These are phyloP conservation scores for Fomitiporia mediterranea DNA, from an alignment of 1,284 basidiomycete genomes.

Conservation along the genomic window DNA sequence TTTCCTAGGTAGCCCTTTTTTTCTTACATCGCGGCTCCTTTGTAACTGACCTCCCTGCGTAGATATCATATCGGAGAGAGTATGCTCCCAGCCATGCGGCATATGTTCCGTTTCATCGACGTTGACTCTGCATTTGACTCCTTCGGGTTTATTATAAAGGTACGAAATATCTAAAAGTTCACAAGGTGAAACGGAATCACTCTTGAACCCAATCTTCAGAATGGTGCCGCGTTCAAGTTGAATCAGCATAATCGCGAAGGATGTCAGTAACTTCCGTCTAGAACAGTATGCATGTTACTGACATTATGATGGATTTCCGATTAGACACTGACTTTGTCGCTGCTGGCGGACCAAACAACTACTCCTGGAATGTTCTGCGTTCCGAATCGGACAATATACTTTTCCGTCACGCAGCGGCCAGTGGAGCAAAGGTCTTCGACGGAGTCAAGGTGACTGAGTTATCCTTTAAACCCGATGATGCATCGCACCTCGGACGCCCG, in stretches of 20 bases:
- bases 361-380: slow-evolving; percentile 62
- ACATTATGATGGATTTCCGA: slow-evolving; percentile 38
- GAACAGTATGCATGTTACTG: slow-evolving; percentile 42
- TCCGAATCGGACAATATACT: slow-evolving; percentile 61
- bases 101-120: slow-evolving; percentile 54
- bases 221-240: slow-evolving; percentile 52
- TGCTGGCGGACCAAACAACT: slow-evolving; percentile 49
- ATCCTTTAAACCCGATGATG: slow-evolving; percentile 29
- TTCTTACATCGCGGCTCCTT: not conserved
- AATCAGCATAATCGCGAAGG: slow-evolving; percentile 47
- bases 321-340: slow-evolving; percentile 62
- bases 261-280: slow-evolving; percentile 36
- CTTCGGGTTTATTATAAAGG: slow-evolving; percentile 54
- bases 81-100: slow-evolving; percentile 55
- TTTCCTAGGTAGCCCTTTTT: slow-evolving; percentile 50
- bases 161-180: slow-evolving; percentile 29
- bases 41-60: not conserved
- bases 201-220: slow-evolving; percentile 24
- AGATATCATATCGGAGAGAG: slow-evolving; percentile 67
- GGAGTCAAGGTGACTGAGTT: slow-evolving; percentile 38
- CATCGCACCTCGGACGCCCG: not conserved
- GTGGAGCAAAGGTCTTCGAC: slow-evolving; percentile 52
- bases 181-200: not conserved
- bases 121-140: slow-evolving; percentile 49
- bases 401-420: slow-evolving; percentile 50